These are phyloP conservation scores for Colletotrichum sansevieriae DNA, from an alignment of 2,329 filamentous ascomycete species.

Conservation along the genomic window DNA sequence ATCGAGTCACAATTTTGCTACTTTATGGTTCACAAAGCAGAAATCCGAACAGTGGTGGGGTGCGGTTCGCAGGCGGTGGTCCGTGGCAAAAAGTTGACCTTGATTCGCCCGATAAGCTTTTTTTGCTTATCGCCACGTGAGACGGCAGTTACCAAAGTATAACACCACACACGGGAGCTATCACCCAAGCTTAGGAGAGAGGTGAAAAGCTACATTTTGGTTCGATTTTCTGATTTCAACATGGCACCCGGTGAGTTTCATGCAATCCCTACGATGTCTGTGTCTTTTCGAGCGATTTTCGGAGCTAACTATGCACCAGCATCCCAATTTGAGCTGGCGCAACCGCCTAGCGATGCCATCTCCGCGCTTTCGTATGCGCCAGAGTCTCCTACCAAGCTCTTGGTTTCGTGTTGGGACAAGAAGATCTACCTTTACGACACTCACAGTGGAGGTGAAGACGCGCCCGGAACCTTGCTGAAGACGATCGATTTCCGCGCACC, in stretches of 20 bases:
- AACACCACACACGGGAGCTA: constrained; percentile 35
- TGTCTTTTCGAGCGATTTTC: not conserved
- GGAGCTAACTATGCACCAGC: constrained; percentile 54
- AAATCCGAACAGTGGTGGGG: constrained; percentile 54
- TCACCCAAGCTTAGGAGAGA: constrained; percentile 18
- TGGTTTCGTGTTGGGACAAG: constrained; percentile 97
- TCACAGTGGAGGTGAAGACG: constrained; percentile 65
- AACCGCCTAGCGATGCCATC: constrained; percentile 88
- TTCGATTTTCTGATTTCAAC: constrained; percentile 4
- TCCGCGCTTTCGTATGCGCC: constrained; percentile 90
- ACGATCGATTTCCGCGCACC: constrained; percentile 87
- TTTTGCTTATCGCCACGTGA: constrained; percentile 41
- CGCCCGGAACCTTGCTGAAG: constrained; percentile 73
- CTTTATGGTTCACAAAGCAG: constrained; percentile 51
- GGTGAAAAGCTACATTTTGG: constrained; percentile 24
- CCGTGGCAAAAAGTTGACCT: constrained; percentile 48
- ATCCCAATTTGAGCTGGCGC: constrained; percentile 84
- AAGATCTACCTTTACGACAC: constrained; percentile 91
- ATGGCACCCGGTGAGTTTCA: constrained; percentile 57
- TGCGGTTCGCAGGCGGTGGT: constrained; percentile 52
- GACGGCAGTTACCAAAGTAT: constrained; percentile 27
- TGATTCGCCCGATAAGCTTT: constrained; percentile 32
- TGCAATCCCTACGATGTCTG: not conserved
- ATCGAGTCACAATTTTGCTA: constrained; percentile 60
- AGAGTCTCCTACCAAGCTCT: constrained; percentile 77